phyloP scores from a whole-genome alignment of 805 yeast genomes.

The Candida arabinofermentans region DNA sequence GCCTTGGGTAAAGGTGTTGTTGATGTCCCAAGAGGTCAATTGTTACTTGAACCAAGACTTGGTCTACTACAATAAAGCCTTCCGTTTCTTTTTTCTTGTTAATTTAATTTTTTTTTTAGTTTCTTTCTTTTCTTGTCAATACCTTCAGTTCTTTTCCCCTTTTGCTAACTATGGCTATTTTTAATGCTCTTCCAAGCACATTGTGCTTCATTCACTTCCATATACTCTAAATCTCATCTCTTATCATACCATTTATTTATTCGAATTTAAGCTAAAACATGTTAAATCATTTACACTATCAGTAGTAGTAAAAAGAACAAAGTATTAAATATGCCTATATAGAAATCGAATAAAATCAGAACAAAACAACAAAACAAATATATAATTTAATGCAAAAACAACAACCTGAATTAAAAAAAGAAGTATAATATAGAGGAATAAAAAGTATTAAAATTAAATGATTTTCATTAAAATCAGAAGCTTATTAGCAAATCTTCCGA shows the following conservation, averaged over 20 bases:
- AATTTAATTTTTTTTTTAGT: constrained; percentile 1
- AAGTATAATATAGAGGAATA: background rate
- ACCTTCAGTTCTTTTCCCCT: background rate
- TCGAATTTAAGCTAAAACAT: no score
- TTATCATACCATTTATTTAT: no score
- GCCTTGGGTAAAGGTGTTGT: constrained; percentile 53
- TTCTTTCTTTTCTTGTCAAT: constrained; percentile 1
- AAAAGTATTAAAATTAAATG: no score
- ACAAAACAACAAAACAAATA: background rate
- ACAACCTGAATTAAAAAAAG: background rate
- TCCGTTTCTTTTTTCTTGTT: no score
- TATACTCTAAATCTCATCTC: background rate
- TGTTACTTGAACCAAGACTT: constrained; percentile 57
- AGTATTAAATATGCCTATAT: background rate
- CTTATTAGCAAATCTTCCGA: no score
- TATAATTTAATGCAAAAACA: background rate
- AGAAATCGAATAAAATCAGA: background rate
- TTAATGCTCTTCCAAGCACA: background rate
- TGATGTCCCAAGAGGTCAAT: constrained; percentile 51
- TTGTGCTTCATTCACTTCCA: no score
- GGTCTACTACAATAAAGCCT: no score
- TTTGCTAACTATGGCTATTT: background rate
- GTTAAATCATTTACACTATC: no score
- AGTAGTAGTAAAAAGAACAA: background rate
- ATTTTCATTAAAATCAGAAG: no score